Percentiles rank a stretch among this genome's conserved stretches.
Evolutionary conservation across 2,329 filamentous ascomycete genomes (phyloP).

Genomic region (Didymella sp.): DNA sequence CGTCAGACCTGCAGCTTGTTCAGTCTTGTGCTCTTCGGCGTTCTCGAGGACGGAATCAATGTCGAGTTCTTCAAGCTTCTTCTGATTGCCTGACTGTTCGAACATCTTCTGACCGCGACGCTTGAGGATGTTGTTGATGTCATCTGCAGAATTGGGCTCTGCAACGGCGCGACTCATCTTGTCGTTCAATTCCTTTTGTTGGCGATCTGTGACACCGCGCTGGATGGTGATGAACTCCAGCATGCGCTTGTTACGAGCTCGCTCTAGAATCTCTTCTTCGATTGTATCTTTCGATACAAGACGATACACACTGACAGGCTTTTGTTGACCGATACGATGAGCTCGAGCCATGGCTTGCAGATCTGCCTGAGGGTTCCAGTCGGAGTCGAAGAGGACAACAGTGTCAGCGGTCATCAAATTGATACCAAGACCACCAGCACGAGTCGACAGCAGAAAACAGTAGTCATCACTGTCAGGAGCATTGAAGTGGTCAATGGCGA

Average conservation of each 20-base stretch:
- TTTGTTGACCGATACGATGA: conserved; percentile 96
- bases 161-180: conserved; percentile 74
- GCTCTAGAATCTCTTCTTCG: conserved; percentile 95
- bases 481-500: conserved; percentile 98
- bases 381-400: conserved; percentile 96
- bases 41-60: conserved; percentile 97
- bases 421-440: conserved; percentile 96
- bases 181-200: conserved; percentile 73
- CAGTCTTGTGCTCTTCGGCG: conserved; percentile 95
- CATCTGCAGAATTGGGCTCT: conserved; percentile 88
- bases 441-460: conserved; percentile 92
- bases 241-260: conserved; percentile 95
- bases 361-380: conserved; percentile 99
- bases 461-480: conserved; percentile 96
- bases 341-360: conserved; percentile 98
- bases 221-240: conserved; percentile 98
- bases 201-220: conserved; percentile 93
- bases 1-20: conserved; percentile 91
- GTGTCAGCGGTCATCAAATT: conserved; percentile 99
- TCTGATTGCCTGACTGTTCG: conserved; percentile 94
- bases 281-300: conserved; percentile 98
- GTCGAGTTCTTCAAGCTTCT: conserved; percentile 94
- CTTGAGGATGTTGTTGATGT: conserved; percentile 96
- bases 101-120: conserved; percentile 99
- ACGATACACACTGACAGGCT: conserved; percentile 93